A percentile compares a stretch with the other conserved stretches of the same genome.
Evolutionary conservation across 2,329 filamentous ascomycete species (phyloP).

Genomic region (Cryoendolithus antarcticus): DNA sequence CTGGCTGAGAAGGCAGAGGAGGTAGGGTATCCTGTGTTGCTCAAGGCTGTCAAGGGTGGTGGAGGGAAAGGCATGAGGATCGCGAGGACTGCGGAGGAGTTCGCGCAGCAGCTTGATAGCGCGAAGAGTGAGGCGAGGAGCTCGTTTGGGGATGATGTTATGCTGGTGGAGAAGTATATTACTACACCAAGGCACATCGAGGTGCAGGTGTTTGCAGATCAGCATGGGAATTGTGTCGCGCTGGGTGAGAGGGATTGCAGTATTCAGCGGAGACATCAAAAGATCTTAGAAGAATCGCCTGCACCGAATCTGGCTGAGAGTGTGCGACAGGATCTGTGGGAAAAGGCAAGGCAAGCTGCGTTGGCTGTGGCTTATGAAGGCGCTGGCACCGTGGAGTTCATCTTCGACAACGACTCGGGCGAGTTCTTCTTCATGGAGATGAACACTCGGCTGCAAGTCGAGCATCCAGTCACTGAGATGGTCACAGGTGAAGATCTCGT

Average conservation of each 20-base stretch:
- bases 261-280: constrained; percentile 53
- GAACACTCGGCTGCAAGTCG: constrained; percentile 80
- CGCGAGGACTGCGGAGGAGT: constrained; percentile 44
- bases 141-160: constrained; percentile 54
- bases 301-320: constrained; percentile 48
- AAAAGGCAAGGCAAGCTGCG: constrained; percentile 50
- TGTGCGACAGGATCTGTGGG: constrained; percentile 52
- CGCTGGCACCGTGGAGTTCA: constrained; percentile 56
- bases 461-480: constrained; percentile 86
- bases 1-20: constrained; percentile 60
- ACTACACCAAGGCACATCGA: constrained; percentile 55
- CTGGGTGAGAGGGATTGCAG: constrained; percentile 55
- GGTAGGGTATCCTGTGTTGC: constrained; percentile 52
- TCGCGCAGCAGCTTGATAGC: constrained; percentile 47
- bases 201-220: constrained; percentile 55
- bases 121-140: constrained; percentile 53
- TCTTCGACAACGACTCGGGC: constrained; percentile 54
- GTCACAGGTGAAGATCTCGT: constrained; percentile 70
- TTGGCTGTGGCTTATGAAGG: constrained; percentile 53
- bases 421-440: constrained; percentile 62
- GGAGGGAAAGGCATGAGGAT: constrained; percentile 61
- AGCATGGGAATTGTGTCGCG: constrained; percentile 52
- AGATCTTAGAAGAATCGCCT: constrained; percentile 54
- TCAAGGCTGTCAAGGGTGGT: constrained; percentile 54
- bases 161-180: constrained; percentile 57